Evolutionary conservation across 2,329 filamentous ascomycete genomes (phyloP), one percentile per base, ranked within the genome.

Genomic region (Apiospora koreana): DNA sequence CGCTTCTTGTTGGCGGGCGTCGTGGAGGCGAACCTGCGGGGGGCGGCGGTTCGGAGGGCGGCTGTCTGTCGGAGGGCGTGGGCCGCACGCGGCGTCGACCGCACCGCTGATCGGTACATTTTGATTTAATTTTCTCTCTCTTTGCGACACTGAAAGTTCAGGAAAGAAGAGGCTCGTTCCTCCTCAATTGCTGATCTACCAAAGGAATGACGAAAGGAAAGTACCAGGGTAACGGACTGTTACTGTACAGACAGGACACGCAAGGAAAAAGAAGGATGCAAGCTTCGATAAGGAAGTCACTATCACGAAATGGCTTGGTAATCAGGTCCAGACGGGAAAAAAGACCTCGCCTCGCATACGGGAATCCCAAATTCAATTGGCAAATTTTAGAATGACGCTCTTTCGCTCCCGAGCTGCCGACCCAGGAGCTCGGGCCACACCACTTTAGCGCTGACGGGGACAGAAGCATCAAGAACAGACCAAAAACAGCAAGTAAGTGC

Each of bases 1-100:
- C 94, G 86, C 76, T 89, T 89, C 83, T 90, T 93, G 78, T 89
- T 84, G 74, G 89, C 86, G 3, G 92, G 80, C 8, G 83, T 79
- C 69, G 88, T 88, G 69, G 86, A 88, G 73, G 85, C 82, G 72
- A 88, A 86, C 73, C 88, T 85, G 73, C 86, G 83, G 65, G 84
- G 81, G 45, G 79, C 80, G 64, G 81, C 77, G 8, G 54, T 62
- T n/a, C 54, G 54, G 54, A 62, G 54, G 69, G 83, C 64, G n/a
- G 77, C 74, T 18, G 81, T 78, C 65, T 81, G 78, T 76, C 85
- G 82, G 71, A 85, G 75, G 71, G 80, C 78, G 75, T 81, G 80
- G 74, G 83, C 76, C 71, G 83, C 81, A 73, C 85, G 82, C 69
- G 86, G 82, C 73, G 85, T 80, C 67, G 85, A 82, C 75, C 86